Evolutionary conservation across 495 filamentous ascomycete species (phyloP), one percentile per base, ranked within the genome.

Genomic region (Monascus purpureus): DNA sequence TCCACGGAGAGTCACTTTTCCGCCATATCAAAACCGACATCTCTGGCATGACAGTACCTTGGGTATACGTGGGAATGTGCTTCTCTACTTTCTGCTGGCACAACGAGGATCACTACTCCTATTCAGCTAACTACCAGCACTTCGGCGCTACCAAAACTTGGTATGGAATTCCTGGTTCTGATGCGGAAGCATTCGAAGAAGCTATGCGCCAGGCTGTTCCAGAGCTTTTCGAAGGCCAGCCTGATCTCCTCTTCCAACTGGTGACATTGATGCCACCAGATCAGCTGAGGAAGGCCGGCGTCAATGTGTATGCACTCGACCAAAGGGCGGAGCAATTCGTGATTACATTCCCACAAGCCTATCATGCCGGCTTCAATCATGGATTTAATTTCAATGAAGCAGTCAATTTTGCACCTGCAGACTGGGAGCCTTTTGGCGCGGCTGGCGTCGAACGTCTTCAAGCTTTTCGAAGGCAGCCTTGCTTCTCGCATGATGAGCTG

Each of bases 81-180:
- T 99, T 99, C 54, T 96, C 90, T 2, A 95, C 88, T 2, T 99
- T 99, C 50, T 99, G 90, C 54, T 99, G 90, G 90, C 90, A 99
- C 49, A 93, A 93, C 39, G 90, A 99, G 50, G 90, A 99, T 50
- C 90, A 99, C 45, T 94, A 93, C 45, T 75, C 90, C 1, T 99
- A 99, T 52, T 99, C 90, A 13, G 80, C 90, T 25, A 99, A 99
- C 45, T 99, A 99, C 43, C 90, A 99, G 45, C 90, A 99, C 46
- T 94, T 99, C 48, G 90, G 90, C 23, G 82, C 88, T 1, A 99
- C 92, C 0, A 99, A 99, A 56, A 99, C 90, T 0, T 99, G 90
- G 90, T 99, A 99, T 48, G 92, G 92, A 2, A 94, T 99, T 44
- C 92, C 90, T 3, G 88, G 76, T 24, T 80, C 82, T 4, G 90